Evolutionary conservation across 345 rosid species (phyloP), one percentile per base, ranked within the genome.

Genomic region (Tarenaya hassleriana): DNA sequence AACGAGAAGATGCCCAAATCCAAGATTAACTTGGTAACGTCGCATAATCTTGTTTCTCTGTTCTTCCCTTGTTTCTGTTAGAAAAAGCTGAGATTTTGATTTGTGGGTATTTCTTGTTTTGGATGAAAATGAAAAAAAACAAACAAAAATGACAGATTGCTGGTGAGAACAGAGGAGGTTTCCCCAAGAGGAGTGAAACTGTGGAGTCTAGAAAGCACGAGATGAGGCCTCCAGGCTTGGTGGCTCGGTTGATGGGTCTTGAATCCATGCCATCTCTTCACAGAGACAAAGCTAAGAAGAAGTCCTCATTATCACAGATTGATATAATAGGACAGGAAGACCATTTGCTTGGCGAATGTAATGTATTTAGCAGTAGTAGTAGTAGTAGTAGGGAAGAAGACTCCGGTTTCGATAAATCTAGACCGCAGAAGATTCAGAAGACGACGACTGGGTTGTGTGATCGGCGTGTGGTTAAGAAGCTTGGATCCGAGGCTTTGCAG

Each of bases 201-300:
- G 70, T 59, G 40, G 43, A 24, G 37, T 72, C 69, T 50, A 65
- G 55, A 34, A 82, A 75, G 75, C 80, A 69, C 47, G 96, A 81
- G 49, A 82, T 82, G 87, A 62, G 63, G 61, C 32, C 84, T 55
- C 95, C 95, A 1, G 61, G 94, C 63, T 69, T 92, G 71, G 95
- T 92, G 52, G 98, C 95, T 34, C 82, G 86, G 80, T 75, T 92
- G 20, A 92, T 92, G 98, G 98, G 98, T 7, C 94, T 92, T 54
- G 98, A 91, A 21, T 80, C 95, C 31, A 61, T 87, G 68, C 98
- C 98, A 0, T 62, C 84, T 21, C 69, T 40, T 18, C 66, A 58
- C 7, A 64, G 70, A 66, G 87, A 87, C 41, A 82, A 82, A 71
- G 73, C 67, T 15, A 81, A 72, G 66, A 79, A 79, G 52, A 47